Evolutionary conservation across 31 red algal species (phyloP), one percentile per base, ranked within the genome.

Genomic region (Endocladia muricata): DNA sequence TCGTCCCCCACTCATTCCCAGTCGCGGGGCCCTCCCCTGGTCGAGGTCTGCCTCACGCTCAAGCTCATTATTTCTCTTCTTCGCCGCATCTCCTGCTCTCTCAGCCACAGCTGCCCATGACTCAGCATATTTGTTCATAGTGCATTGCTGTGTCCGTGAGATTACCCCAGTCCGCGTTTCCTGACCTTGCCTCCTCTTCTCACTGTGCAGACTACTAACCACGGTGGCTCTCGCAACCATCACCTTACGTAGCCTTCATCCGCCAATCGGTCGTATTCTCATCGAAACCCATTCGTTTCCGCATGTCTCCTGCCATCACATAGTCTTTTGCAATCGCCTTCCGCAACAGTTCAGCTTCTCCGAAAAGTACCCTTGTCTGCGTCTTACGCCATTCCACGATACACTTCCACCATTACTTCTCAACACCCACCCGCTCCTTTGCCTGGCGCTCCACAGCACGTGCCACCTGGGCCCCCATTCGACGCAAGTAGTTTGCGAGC

Each of bases 341-440:
- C 13, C 55, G 0, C 55, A 15, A 58, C 55, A 4, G 4, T 58
- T 58, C 4, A 58, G 32, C 0, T 51, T 13, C n/a, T n/a, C n/a
- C n/a, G n/a, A n/a, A n/a, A n/a, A n/a, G n/a, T n/a, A n/a, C n/a
- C n/a, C n/a, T n/a, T n/a, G n/a, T n/a, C n/a, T n/a, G n/a, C 55
- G 13, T 58, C 13, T 11, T 58, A 58, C 13, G 25, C 6, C 13
- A 28, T 28, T 28, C 55, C 13, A 58, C 13, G 25, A 28, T 13
- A 58, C 55, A 6, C 25, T 0, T 5, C 55, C 55, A 58, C 0
- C 8, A 44, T 54, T 54, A 52, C 41, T 58, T 11, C 0, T 19
- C 69, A 39, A 8, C 69, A 54, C n/a, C 37, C 69, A 7, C 13
- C 42, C 69, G n/a, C 37, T 47, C 69, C 43, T 73, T 23, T 25